Conservation (phyloP, 2,329 filamentous ascomycete genomes). For the Hymenoscyphus occultus region DNA sequence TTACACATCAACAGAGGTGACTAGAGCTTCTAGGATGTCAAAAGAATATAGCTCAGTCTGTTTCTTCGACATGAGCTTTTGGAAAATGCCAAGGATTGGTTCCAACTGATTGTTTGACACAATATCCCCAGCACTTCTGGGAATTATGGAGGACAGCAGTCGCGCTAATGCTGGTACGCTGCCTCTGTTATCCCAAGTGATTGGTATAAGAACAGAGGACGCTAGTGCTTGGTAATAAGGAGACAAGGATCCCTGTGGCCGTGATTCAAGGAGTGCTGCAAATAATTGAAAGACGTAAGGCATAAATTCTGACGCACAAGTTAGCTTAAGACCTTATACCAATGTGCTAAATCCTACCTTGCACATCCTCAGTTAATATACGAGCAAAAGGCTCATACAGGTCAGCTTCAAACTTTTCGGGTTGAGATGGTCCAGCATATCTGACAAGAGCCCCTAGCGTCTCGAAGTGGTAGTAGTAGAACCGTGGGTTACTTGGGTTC, state of each 20-base stretch:
- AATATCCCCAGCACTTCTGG: constrained; percentile 70
- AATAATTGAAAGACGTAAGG: constrained; percentile 97
- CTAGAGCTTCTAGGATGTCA: constrained; percentile 80
- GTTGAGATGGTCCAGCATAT: constrained; percentile 66
- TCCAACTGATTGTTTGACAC: constrained; percentile 78
- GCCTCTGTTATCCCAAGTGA: constrained; percentile 86
- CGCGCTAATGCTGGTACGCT: constrained; percentile 90
- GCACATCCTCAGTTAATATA: constrained; percentile 77
- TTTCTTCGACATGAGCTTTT: constrained; percentile 70
- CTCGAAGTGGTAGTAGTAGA: constrained; percentile 99
- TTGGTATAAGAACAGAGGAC: constrained; percentile 72
- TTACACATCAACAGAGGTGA: constrained; percentile 68
- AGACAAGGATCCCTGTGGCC: constrained; percentile 74
- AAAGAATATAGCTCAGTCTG: constrained; percentile 79
- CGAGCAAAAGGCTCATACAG: constrained; percentile 81
- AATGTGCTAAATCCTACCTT: constrained; percentile 49
- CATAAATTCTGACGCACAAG: constrained; percentile 69
- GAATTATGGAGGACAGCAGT: constrained; percentile 78
- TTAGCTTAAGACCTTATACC: neutral
- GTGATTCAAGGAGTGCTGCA: constrained; percentile 83
- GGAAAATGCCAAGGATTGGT: constrained; percentile 90
- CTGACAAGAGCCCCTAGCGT: constrained; percentile 83
- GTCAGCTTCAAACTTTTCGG: constrained; percentile 71
- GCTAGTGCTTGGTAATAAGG: constrained; percentile 79
- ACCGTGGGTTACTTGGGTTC: constrained; percentile 95